These are phyloP conservation scores for Macrolepiota dolichaula DNA, from an alignment of 768 basidiomycete species.

Conservation along the genomic window DNA sequence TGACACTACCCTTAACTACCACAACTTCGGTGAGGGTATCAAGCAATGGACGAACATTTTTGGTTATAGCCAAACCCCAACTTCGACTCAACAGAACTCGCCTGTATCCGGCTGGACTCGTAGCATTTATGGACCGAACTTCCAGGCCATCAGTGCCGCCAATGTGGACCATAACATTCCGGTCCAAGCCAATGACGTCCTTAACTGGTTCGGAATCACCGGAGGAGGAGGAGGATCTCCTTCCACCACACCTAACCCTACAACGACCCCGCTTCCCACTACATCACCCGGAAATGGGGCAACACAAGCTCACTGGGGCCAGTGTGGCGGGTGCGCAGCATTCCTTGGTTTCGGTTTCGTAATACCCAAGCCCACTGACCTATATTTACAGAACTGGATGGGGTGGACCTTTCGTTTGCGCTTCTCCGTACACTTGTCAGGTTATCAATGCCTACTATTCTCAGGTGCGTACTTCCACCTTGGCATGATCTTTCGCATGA, in stretches of 20 bases:
- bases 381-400: conserved; percentile 21
- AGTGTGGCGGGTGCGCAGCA: conserved; percentile 27
- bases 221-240: conserved; percentile 17
- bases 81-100: conserved; percentile 34
- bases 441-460: conserved; percentile 19
- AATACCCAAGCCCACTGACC: neutral
- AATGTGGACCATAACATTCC: conserved; percentile 53
- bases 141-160: conserved; percentile 46
- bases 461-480: conserved; percentile 16
- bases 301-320: conserved; percentile 23
- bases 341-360: neutral
- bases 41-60: conserved; percentile 59
- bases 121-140: conserved; percentile 43
- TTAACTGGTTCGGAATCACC: conserved; percentile 46
- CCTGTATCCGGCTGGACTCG: conserved; percentile 45
- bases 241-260: conserved; percentile 9
- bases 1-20: conserved; percentile 47
- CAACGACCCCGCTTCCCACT: conserved; percentile 17
- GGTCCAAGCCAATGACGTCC: conserved; percentile 41
- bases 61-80: conserved; percentile 38
- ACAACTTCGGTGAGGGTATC: conserved; percentile 49
- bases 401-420: conserved; percentile 24
- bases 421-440: conserved; percentile 20
- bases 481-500: neutral
- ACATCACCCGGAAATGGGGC: conserved; percentile 16